phyloP scores from a whole-genome alignment of 192 early-diverging fungal species.

The Thamnidium elegans region DNA sequence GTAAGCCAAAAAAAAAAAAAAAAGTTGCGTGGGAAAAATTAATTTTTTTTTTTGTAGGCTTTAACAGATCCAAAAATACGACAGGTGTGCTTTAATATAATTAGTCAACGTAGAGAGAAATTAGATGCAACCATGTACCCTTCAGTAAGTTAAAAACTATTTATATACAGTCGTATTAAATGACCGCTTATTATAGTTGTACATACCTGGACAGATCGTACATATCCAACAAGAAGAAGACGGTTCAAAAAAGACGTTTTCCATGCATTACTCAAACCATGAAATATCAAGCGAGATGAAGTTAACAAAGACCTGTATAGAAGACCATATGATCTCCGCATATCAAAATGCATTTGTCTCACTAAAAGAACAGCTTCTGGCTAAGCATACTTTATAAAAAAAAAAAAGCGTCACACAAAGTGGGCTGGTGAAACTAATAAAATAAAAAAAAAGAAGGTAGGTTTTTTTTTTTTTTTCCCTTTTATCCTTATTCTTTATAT shows the following conservation, averaged over 20 bases:
- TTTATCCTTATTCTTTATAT: slow-evolving; percentile 4
- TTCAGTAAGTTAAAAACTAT: slow-evolving; percentile 21
- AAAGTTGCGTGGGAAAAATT: neutral
- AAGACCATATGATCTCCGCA: slow-evolving; percentile 35
- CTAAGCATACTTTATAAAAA: neutral
- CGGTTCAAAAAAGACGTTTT: neutral
- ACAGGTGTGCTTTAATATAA: slow-evolving; percentile 27
- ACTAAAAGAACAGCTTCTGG: neutral
- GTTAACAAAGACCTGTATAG: slow-evolving; percentile 27
- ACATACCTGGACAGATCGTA: slow-evolving; percentile 34
- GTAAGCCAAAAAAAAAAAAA: neutral
- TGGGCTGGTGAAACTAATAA: neutral
- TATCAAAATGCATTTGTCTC: slow-evolving; percentile 25
- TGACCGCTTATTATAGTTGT: slow-evolving; percentile 15
- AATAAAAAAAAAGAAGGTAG: neutral
- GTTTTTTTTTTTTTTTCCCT: neutral
- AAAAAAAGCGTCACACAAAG: neutral
- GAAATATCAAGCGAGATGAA: slow-evolving; percentile 30
- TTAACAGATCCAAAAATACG: slow-evolving; percentile 21
- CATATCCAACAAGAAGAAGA: slow-evolving; percentile 23
- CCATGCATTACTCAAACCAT: slow-evolving; percentile 8
- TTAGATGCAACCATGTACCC: slow-evolving; percentile 22
- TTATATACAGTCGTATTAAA: neutral
- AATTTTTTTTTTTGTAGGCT: slow-evolving; percentile 11
- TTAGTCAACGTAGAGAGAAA: slow-evolving; percentile 22